Evolutionary conservation across 257 asterid genomes (phyloP).

Genomic region (Anisodus acutangulus): DNA sequence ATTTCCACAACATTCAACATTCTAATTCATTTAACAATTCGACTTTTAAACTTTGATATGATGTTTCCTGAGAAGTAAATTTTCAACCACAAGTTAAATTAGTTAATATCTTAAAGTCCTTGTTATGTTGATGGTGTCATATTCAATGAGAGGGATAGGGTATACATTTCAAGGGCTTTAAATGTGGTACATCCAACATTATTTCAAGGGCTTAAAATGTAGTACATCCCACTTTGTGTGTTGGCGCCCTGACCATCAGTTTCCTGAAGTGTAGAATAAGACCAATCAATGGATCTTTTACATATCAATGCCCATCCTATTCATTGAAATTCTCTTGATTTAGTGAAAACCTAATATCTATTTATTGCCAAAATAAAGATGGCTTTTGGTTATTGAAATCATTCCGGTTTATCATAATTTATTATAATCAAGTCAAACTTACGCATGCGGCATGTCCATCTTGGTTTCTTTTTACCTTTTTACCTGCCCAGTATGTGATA

Average conservation of each 20-base stretch:
- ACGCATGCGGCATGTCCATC: neutral
- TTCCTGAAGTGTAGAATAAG: conserved; percentile 18
- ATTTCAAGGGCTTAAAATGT: conserved; percentile 7
- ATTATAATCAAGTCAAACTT: neutral
- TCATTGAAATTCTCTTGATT: neutral
- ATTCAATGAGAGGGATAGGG: neutral
- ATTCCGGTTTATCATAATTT: neutral
- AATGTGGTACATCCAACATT: conserved; percentile 17
- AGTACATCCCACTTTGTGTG: conserved; percentile 1
- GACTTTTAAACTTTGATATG: neutral
- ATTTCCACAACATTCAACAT: neutral
- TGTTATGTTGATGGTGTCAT: neutral
- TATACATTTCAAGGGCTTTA: neutral
- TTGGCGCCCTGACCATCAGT: neutral
- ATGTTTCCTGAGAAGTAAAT: neutral
- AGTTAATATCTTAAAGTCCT: conserved; percentile 5
- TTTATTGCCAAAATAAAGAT: conserved; percentile 13
- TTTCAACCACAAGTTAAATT: conserved; percentile 21
- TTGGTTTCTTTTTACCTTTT: neutral
- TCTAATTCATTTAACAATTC: conserved; percentile 13
- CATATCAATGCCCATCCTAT: conserved; percentile 20
- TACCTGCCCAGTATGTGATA: neutral
- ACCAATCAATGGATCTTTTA: conserved; percentile 12
- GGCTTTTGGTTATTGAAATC: conserved; percentile 20
- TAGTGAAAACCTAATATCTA: conserved; percentile 8